Evolutionary conservation across 2,329 filamentous ascomycete species (phyloP), one percentile per base, ranked within the genome.

Genomic region (Cladosporium sp.): DNA sequence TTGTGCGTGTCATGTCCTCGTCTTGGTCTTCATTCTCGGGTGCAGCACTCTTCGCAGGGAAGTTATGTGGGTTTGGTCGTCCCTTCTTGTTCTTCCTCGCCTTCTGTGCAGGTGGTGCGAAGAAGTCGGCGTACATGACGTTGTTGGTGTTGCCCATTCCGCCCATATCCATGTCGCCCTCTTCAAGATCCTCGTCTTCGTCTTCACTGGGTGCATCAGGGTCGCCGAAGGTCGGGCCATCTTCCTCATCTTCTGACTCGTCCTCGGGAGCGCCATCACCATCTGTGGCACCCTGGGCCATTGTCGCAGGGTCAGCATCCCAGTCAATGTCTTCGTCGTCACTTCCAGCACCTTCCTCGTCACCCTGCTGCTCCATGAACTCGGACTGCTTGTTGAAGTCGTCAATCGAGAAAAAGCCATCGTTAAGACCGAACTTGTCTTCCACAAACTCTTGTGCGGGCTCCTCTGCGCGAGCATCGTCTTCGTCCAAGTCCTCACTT

Each of bases 381-480:
- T 96, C 92, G 1, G 93, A 92, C 75, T 96, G 91, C 76, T 90
- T 92, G 83, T 99, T 99, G 85, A 99, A 99, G 66, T 96, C 89
- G 73, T 98, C 93, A 72, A 99, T 94, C 18, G 92, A 96, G 80
- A 99, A 99, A 81, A 99, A 99, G 5, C 93, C 94, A 75, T 99
- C 95, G 74, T 99, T 98, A 34, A 99, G 86, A 7, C 93, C 92
- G 74, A 95, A 85, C 4, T 88, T 88, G 73, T 98, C 93, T 71
- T 89, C 83, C 10, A 88, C 80, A 66, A 89, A 89, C 46, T 86
- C 85, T 58, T 85, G 84, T 1, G 79, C 77, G 5, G 81, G 76
- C 53, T 82, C 79, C 23, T 84, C 83, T 3, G 83, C 80, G 13
- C 79, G 79, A 1, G 80, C 82, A 2, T 84, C 83, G 0, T 84